Base-by-base conservation (phyloP, 2,329 filamentous ascomycete genomes). In the Pyrenochaeta sp. region DNA sequence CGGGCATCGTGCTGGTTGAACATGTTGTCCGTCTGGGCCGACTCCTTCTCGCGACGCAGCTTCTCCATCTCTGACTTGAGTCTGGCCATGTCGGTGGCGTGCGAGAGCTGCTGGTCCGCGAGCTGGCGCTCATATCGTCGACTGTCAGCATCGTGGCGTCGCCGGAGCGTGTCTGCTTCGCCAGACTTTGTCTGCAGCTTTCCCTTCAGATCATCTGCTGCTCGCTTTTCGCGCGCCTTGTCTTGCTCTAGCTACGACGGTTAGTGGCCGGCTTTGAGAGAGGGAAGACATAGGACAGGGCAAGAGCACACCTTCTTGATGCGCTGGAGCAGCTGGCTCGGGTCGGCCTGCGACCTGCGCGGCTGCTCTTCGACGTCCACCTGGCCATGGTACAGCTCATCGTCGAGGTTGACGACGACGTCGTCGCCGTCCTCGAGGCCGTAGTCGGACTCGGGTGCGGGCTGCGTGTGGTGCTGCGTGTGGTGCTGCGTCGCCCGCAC, bases 1-100 rank as follows among this genome's bases (percentile, higher is more conserved):
- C 92, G 89, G 39, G 83, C 84, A 69, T 94, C 91, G 62, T 90
- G 86, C 69, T 89, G 86, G 28, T 90, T 81, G 71, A 95, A 95
- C 62, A 89, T 84, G 58, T 90, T 85, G 73, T 92, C 89, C 1
- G 89, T 92, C 54, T 86, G 82, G 49, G 86, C 85, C 58, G 83
- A 86, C 66, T 88, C 86, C 58, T 89, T 83, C 22, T 90, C 88
- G 10, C 86, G 86, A 30, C 85, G 81, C n/a, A 88, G 85, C 6
- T 83, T 83, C 62, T 92, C 88, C 4, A 90, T 80, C 9, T 88
- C 84, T 9, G 84, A 84, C 59, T 90, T 86, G 49, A 90, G 84
- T 68, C 85, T 88, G 5, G 85, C 85, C 9, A 88, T 55, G 62
- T 90, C 85, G 50, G 92, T 90, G 1, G 84, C 83, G 65, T 88